Conservation (phyloP, 2,329 filamentous ascomycete species). For the Mollisiaceae sp. region DNA sequence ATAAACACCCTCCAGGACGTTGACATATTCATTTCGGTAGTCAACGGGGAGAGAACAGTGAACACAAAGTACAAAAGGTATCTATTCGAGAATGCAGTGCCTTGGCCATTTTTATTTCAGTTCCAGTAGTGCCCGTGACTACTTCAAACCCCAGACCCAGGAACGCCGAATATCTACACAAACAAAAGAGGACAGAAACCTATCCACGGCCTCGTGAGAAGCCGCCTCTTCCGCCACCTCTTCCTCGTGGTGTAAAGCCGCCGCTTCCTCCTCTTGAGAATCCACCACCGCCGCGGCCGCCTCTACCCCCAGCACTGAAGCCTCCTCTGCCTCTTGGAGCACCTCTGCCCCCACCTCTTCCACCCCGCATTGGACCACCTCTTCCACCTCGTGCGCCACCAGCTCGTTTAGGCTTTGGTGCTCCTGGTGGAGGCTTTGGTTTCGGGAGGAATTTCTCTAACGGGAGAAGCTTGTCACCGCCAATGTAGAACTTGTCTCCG, state of each 20-base stretch:
- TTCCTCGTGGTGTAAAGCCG: constrained; percentile 41
- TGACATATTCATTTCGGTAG: constrained; percentile 11
- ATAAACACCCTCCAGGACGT: not conserved
- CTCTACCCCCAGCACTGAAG: constrained; percentile 49
- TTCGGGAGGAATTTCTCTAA: constrained; percentile 96
- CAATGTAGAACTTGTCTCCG: constrained; percentile 97
- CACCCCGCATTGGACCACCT: constrained; percentile 50
- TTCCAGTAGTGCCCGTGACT: constrained; percentile 6
- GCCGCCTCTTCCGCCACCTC: constrained; percentile 41
- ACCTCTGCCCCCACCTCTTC: constrained; percentile 52
- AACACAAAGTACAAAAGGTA: not conserved
- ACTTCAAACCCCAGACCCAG: constrained; percentile 18
- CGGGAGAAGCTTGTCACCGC: constrained; percentile 90
- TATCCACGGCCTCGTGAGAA: constrained; percentile 42
- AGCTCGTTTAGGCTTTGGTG: constrained; percentile 71
- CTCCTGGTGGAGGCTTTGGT: constrained; percentile 76
- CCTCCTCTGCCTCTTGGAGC: constrained; percentile 59
- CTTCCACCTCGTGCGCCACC: constrained; percentile 61
- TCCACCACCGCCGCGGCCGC: constrained; percentile 46
- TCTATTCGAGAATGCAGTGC: not conserved
- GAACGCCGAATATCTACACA: constrained; percentile 39
- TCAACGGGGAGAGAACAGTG: constrained; percentile 13
- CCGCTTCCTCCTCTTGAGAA: constrained; percentile 43
- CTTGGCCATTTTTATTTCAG: constrained; percentile 11
- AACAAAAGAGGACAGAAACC: constrained; percentile 17